Evolutionary conservation across 495 filamentous ascomycete species (phyloP), one percentile per base, ranked within the genome.

Genomic region (Astrothelium macrocarpum): DNA sequence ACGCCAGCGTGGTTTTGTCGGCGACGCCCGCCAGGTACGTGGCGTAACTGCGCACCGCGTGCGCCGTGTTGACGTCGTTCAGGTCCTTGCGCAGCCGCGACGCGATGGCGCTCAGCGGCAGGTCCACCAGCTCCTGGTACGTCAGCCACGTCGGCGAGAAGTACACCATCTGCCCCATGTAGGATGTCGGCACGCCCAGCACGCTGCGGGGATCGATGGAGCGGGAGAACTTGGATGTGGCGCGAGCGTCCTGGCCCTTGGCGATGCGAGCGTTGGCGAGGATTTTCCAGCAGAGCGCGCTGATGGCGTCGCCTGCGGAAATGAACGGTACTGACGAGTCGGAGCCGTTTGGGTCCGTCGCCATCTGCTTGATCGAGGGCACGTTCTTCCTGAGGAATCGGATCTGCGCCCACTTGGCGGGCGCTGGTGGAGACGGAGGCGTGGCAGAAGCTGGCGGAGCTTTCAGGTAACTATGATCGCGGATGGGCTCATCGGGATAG

Each of bases 91-190:
- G 75, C 26, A 79, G 67, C 5, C 28, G 25, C 0, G 66, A 64
- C 5, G 75, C 68, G 11, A 76, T 46, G 14, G 67, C 46, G 7
- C 64, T 67, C 7, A 78, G 71, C 28, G 72, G 66, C 23, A 64
- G 20, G 1, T 56, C 11, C 0, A 46, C 59, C 9, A 76, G 18
- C 31, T 11, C 63, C 20, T 64, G 16, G 31, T 75, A 67, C 0
- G 73, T 65, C 23, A 78, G 70, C 12, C 65, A 61, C 0, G 68
- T 65, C 20, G 63, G 62, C 11, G 68, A 59, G 23, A 68, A 72
- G 56, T 71, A 70, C 12, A 73, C 71, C 62, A 75, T 66, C 29
- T 74, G 71, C 56, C 78, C 78, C 68, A 79, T 74, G 63, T 79
- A 80, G 4, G 65, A 59, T 0, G 64, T 62, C 7, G 76, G 67